Evolutionary conservation across 441 rosid species (phyloP), one percentile per base, ranked within the genome.

Genomic region (Cnidoscolus chayamansa): DNA sequence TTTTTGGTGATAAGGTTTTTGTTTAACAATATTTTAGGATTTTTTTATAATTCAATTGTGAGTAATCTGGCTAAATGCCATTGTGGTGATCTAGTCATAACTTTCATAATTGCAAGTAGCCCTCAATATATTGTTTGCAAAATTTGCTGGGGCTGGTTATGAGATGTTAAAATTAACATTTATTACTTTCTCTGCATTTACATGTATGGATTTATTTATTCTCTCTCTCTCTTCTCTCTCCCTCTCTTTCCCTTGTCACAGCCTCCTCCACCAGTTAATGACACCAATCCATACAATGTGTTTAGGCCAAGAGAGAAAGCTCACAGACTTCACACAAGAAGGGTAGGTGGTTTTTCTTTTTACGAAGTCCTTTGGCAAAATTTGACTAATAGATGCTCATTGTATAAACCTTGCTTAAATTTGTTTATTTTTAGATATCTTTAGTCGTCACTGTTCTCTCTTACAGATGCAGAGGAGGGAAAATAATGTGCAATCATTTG

Each of bases 201-300:
- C 49, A 35, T 77, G 45, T 59, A 11, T 68, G 20, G 54, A 49
- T 15, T 3, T 35, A 16, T 31, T 59, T 47, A 16, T 50, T 64
- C 32, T 6, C 17, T 48, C 1, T 15, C 64, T 31, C 40, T 5
- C 1, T 35, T 63, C 8, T 17, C 32, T 40, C 55, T 75, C 30
- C 32, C 61, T 78, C 15, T 65, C 53, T 64, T 71, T 20, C 65
- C 70, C 70, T 76, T 75, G 65, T 60, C 67, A 73, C 86, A 95
- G 99, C 99, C 99, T 51, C 99, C 99, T 59, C 96, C 98, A 9
- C 98, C 98, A 10, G 93, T 90, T 53, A 94, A 89, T 80, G 99
- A 94, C 76, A 90, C 95, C 82, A 94, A 92, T 73, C 97, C 99
- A 2, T 95, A 92, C 80, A 95, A 95, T 81, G 98, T 95, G 78